These are phyloP conservation scores for Blastobotrys aristatus DNA, from an alignment of 1,139 yeast genomes.

Conservation along the genomic window DNA sequence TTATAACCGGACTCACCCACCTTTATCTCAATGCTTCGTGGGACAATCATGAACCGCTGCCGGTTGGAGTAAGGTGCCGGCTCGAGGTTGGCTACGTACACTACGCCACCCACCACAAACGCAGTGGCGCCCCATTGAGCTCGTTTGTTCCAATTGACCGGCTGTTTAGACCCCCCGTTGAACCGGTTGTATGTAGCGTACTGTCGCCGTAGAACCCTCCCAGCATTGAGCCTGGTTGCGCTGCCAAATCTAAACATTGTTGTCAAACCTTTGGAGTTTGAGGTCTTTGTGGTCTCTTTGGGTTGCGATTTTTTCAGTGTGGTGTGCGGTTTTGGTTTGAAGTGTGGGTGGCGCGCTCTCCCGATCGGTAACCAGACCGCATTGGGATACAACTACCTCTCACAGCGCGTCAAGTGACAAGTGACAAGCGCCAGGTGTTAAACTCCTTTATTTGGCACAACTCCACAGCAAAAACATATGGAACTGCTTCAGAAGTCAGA, in stretches of 20 bases:
- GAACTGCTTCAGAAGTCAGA: not conserved
- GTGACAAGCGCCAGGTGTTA: too few relatives aligned
- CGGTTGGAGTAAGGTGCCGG: constrained; percentile 82
- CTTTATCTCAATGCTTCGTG: constrained; percentile 57
- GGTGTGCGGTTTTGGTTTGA: too few relatives aligned
- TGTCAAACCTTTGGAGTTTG: too few relatives aligned
- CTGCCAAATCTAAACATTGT: too few relatives aligned
- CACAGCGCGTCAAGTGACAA: too few relatives aligned
- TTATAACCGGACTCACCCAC: constrained; percentile 68
- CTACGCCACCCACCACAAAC: constrained; percentile 34
- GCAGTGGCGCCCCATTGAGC: constrained; percentile 31
- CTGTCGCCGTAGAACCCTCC: not conserved
- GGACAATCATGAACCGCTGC: constrained; percentile 65
- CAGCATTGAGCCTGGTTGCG: too few relatives aligned
- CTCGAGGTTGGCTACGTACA: constrained; percentile 63
- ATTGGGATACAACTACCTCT: too few relatives aligned
- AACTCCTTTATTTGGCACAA: too few relatives aligned
- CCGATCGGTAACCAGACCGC: too few relatives aligned
- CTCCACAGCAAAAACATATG: not conserved
- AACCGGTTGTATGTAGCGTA: not conserved
- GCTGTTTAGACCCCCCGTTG: not conserved
- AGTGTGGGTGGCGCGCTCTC: too few relatives aligned
- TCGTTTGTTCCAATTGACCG: constrained; percentile 7
- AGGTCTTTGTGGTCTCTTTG: too few relatives aligned
- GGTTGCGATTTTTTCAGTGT: too few relatives aligned